Evolutionary conservation across 2,329 filamentous ascomycete genomes (phyloP).

Genomic region (Diaporthe capsici): DNA sequence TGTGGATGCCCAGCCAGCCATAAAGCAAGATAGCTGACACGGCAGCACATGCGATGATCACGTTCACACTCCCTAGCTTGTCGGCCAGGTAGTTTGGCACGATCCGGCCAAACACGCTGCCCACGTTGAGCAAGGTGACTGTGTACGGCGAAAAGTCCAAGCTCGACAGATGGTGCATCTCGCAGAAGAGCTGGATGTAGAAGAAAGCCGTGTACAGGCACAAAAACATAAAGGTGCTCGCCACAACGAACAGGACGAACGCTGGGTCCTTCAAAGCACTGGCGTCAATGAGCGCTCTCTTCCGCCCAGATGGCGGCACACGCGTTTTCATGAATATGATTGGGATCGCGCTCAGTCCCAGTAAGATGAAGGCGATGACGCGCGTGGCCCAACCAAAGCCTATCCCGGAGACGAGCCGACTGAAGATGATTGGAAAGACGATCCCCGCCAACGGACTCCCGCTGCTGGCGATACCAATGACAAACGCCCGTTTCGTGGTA

Average conservation of each 20-base stretch:
- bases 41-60: constrained; percentile 52
- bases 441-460: constrained; percentile 59
- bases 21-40: constrained; percentile 55
- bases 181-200: constrained; percentile 60
- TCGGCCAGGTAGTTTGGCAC: constrained; percentile 61
- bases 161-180: constrained; percentile 56
- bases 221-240: constrained; percentile 57
- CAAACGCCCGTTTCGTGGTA: constrained; percentile 49
- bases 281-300: constrained; percentile 53
- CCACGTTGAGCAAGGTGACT: constrained; percentile 59
- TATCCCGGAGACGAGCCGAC: constrained; percentile 46
- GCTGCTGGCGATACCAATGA: constrained; percentile 49
- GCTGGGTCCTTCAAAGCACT: constrained; percentile 55
- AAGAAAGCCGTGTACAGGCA: constrained; percentile 65
- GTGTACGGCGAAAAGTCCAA: constrained; percentile 56
- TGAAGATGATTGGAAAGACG: constrained; percentile 62
- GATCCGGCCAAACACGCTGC: constrained; percentile 61
- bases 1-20: constrained; percentile 55
- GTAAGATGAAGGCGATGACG: constrained; percentile 66
- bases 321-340: constrained; percentile 56
- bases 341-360: constrained; percentile 55
- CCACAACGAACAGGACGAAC: constrained; percentile 55
- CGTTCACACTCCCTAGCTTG: constrained; percentile 56
- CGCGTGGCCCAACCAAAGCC: constrained; percentile 59
- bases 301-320: constrained; percentile 48